These are phyloP conservation scores for Cyclotella choctawhatcheeana DNA, from an alignment of 108 stramenopile species.

Conservation along the genomic window DNA sequence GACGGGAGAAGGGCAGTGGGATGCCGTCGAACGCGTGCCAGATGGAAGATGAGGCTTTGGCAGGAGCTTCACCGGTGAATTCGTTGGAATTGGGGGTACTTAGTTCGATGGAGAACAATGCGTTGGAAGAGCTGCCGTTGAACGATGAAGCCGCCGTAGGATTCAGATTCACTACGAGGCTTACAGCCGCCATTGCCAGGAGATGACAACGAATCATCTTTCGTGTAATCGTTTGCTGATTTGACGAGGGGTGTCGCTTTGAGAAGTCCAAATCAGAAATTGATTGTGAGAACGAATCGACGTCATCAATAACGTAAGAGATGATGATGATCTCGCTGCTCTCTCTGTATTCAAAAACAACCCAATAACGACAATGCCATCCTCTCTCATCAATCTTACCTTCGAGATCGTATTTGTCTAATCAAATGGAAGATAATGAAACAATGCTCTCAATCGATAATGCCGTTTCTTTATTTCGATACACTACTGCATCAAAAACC, in stretches of 20 bases:
- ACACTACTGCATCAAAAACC: background rate
- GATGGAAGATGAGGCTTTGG: background rate
- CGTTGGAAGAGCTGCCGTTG: background rate
- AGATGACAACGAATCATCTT: background rate
- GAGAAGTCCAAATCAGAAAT: background rate
- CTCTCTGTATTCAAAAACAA: too few species aligned
- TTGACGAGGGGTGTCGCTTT: background rate
- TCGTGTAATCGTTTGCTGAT: background rate
- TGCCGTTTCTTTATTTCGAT: too few species aligned
- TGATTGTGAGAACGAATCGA: background rate
- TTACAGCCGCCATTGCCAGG: constrained; percentile 2
- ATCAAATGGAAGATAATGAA: background rate
- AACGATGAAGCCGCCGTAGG: background rate
- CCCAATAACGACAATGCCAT: too few species aligned
- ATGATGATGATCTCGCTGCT: too few species aligned
- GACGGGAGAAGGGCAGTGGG: constrained; percentile 19
- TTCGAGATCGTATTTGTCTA: too few species aligned
- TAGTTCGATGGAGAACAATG: constrained; percentile 1
- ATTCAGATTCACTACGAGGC: background rate
- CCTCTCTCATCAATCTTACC: too few species aligned
- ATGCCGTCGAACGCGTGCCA: constrained; percentile 40
- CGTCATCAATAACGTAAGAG: background rate
- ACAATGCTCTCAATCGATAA: too few species aligned
- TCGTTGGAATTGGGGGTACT: background rate
- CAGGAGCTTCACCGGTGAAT: background rate